Evolutionary conservation across 2,329 filamentous ascomycete species (phyloP).

Genomic region (Tetracladium maxilliforme): DNA sequence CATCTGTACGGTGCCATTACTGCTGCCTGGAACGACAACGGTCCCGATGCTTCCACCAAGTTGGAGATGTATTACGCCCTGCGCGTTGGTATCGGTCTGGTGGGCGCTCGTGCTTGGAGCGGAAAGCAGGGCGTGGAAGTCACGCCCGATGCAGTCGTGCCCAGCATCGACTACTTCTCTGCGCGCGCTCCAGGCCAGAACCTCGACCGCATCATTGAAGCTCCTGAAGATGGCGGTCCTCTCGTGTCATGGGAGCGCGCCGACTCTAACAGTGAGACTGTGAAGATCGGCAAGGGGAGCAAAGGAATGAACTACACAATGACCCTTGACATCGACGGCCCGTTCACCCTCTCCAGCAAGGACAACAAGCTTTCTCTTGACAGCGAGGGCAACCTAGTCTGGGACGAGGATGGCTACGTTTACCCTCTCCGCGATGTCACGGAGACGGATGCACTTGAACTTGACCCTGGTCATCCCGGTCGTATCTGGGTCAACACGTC

Average conservation of each 20-base stretch:
- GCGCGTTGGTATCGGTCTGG: conserved; percentile 30
- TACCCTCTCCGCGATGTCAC: conserved; percentile 33
- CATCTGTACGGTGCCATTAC: too few relatives aligned
- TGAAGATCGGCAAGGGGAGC: conserved; percentile 17
- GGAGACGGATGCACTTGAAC: conserved; percentile 24
- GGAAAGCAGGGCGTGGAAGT: conserved; percentile 23
- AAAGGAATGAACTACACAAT: conserved; percentile 31
- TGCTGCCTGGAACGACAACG: conserved; percentile 39
- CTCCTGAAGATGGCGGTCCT: too few relatives aligned
- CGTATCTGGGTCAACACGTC: conserved; percentile 35
- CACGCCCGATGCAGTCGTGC: conserved; percentile 21
- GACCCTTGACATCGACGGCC: conserved; percentile 17
- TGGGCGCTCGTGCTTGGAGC: conserved; percentile 37
- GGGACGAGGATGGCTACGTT: conserved; percentile 24
- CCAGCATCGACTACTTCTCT: too few relatives aligned
- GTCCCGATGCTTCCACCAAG: conserved; percentile 31
- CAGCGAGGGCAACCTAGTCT: conserved; percentile 19
- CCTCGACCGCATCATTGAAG: conserved; percentile 28
- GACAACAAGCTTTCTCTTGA: conserved; percentile 25
- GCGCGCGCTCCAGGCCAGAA: too few relatives aligned
- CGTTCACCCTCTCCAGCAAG: conserved; percentile 26
- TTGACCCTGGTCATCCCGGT: conserved; percentile 29
- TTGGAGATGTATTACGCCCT: conserved; percentile 36
- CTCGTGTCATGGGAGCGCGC: too few relatives aligned
- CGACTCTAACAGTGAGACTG: too few relatives aligned